phyloP scores from a whole-genome alignment of 352 stramenopile species.

The Phytopythium vexans region DNA sequence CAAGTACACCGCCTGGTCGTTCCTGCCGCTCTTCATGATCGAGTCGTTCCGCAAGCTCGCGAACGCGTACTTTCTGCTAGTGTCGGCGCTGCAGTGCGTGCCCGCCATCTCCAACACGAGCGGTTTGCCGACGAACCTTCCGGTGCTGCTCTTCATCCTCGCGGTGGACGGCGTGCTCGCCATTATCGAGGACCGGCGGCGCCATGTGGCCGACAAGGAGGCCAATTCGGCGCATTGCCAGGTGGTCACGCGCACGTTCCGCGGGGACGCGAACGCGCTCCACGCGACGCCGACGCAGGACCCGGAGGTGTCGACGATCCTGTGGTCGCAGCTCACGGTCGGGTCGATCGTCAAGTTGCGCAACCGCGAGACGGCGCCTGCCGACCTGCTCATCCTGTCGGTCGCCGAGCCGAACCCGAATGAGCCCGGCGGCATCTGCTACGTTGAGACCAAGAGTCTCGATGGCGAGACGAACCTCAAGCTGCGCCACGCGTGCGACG shows the following conservation, averaged over 20 bases:
- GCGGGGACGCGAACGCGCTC: conserved; percentile 23
- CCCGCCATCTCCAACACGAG: conserved; percentile 81
- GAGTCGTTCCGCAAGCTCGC: conserved; percentile 85
- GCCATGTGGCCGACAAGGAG: conserved; percentile 76
- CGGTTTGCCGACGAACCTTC: conserved; percentile 73
- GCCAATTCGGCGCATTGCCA: conserved; percentile 76
- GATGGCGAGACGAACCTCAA: conserved; percentile 92
- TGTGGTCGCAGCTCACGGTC: conserved; percentile 77
- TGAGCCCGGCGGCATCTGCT: conserved; percentile 72
- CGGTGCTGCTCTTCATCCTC: conserved; percentile 89
- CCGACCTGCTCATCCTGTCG: conserved; percentile 82
- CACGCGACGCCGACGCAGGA: conserved; percentile 27
- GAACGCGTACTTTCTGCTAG: conserved; percentile 92
- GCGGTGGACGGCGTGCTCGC: conserved; percentile 82
- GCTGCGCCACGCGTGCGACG: conserved; percentile 64
- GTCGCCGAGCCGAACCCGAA: conserved; percentile 64
- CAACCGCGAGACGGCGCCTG: conserved; percentile 77
- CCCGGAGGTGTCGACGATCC: conserved; percentile 42
- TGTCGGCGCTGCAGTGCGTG: conserved; percentile 84
- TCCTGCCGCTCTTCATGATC: conserved; percentile 87
- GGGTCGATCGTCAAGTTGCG: conserved; percentile 79
- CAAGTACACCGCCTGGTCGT: conserved; percentile 90
- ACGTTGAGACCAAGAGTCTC: conserved; percentile 86
- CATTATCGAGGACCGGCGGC: conserved; percentile 79
- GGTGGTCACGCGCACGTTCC: conserved; percentile 51